Percentiles rank a stretch among this genome's conserved stretches.
These are phyloP conservation scores for Sherardia arvensis DNA, from an alignment of 257 asterid species.

Conservation along the genomic window DNA sequence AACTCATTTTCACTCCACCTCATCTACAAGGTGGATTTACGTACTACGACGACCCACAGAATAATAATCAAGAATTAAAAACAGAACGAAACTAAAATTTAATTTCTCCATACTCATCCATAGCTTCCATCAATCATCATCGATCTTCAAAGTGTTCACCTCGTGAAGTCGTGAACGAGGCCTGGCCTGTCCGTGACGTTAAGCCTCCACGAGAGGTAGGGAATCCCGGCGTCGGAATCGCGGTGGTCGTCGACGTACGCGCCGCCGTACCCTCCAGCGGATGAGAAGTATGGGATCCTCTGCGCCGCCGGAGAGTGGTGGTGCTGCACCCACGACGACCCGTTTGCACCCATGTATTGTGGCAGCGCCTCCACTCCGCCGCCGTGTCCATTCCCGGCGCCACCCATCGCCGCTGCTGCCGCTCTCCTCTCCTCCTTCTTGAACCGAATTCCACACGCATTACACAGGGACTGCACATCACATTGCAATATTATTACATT, in stretches of 20 bases:
- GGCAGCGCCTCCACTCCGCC: slow-evolving; percentile 27
- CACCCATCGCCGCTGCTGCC: slow-evolving; percentile 50
- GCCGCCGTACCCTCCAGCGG: slow-evolving; percentile 38
- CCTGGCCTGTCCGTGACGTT: slow-evolving; percentile 61
- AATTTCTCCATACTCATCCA: slow-evolving; percentile 28
- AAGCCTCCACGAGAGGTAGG: slow-evolving; percentile 71
- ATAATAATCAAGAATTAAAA: background rate
- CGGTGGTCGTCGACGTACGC: slow-evolving; percentile 37
- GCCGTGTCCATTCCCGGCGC: slow-evolving; percentile 11
- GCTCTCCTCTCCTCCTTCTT: slow-evolving; percentile 97
- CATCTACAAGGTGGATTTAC: slow-evolving; percentile 25
- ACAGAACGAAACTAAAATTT: slow-evolving; percentile 32
- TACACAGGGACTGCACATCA: slow-evolving; percentile 74
- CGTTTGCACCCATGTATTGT: slow-evolving; percentile 40
- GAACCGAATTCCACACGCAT: slow-evolving; percentile 94
- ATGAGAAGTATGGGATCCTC: slow-evolving; percentile 24
- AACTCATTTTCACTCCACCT: slow-evolving; percentile 77
- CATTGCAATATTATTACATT: background rate
- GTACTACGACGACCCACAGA: no score
- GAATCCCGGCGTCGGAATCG: slow-evolving; percentile 42
- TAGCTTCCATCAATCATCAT: slow-evolving; percentile 28
- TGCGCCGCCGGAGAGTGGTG: slow-evolving; percentile 27
- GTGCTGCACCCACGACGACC: slow-evolving; percentile 45
- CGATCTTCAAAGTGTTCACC: slow-evolving; percentile 28
- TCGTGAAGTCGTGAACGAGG: slow-evolving; percentile 63